Conservation (phyloP, 2,329 filamentous ascomycete genomes). For the Aspergillus sp. region DNA sequence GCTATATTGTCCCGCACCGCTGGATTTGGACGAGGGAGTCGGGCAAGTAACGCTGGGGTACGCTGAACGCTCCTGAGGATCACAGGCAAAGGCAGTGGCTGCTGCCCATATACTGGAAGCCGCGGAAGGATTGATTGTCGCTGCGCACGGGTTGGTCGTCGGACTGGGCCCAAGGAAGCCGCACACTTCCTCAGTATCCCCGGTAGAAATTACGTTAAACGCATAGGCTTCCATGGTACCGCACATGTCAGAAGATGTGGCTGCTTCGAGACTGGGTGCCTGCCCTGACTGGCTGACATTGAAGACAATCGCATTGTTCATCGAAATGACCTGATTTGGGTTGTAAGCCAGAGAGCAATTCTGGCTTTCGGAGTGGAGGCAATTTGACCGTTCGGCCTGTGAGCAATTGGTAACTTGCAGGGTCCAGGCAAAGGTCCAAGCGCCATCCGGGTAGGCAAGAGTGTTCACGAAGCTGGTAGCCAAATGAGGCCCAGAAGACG, state of each 20-base stretch:
- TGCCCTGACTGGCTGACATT: constrained; percentile 1
- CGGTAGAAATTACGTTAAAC: neutral
- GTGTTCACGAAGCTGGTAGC: neutral
- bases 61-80: neutral
- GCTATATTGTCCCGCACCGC: neutral
- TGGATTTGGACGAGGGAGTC: neutral
- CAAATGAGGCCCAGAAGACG: neutral
- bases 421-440: neutral
- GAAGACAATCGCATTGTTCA: neutral
- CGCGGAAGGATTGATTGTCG: neutral
- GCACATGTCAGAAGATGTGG: neutral
- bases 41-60: constrained; percentile 2
- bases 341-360: no score
- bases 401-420: no score
- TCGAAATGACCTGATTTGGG: no score
- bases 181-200: neutral
- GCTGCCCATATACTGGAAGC: constrained; percentile 6
- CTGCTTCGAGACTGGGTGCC: neutral
- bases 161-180: constrained; percentile 2
- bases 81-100: constrained; percentile 1
- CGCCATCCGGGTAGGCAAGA: neutral
- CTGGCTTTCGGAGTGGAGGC: no score
- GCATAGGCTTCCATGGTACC: neutral
- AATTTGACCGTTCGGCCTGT: no score
- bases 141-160: constrained; percentile 14